phyloP scores from a whole-genome alignment of 176 grass and related monocot species.

The Hsuehochloa calcarea region DNA sequence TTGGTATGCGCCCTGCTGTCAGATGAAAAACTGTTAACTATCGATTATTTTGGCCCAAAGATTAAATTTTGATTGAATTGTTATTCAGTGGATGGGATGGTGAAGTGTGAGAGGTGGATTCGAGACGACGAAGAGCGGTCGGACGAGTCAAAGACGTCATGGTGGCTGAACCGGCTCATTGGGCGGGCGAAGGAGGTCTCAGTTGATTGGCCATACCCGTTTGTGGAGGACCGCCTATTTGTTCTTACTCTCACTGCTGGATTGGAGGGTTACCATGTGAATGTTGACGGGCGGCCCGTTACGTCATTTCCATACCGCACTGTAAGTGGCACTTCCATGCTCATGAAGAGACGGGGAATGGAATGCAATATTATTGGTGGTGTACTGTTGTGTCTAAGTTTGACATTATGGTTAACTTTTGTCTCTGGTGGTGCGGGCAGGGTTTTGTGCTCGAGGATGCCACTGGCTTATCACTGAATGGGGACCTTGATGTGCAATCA shows the following conservation, averaged over 20 bases:
- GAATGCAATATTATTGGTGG: background rate
- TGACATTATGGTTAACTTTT: slow-evolving; percentile 8
- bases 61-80: slow-evolving; percentile 29
- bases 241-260: slow-evolving; percentile 89
- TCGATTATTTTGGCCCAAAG: background rate
- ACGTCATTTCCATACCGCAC: slow-evolving; percentile 93
- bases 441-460: slow-evolving; percentile 94
- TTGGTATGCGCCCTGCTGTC: slow-evolving; percentile 35
- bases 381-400: background rate
- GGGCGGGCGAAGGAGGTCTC: slow-evolving; percentile 68
- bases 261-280: slow-evolving; percentile 93
- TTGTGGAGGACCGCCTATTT: slow-evolving; percentile 80
- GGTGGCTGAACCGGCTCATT: slow-evolving; percentile 91
- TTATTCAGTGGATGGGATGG: slow-evolving; percentile 74
- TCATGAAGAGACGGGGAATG: background rate
- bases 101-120: slow-evolving; percentile 95
- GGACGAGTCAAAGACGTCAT: slow-evolving; percentile 64
- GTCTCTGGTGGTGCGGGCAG: slow-evolving; percentile 49
- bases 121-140: slow-evolving; percentile 53
- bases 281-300: slow-evolving; percentile 78
- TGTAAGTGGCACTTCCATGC: slow-evolving; percentile 39
- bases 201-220: slow-evolving; percentile 89
- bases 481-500: slow-evolving; percentile 81
- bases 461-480: slow-evolving; percentile 88
- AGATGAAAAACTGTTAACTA: background rate